A percentile compares a stretch with the other conserved stretches of the same genome.
Evolutionary conservation across 2,329 filamentous ascomycete species (phyloP).

Genomic region (Sclerotinia sclerotiorum): DNA sequence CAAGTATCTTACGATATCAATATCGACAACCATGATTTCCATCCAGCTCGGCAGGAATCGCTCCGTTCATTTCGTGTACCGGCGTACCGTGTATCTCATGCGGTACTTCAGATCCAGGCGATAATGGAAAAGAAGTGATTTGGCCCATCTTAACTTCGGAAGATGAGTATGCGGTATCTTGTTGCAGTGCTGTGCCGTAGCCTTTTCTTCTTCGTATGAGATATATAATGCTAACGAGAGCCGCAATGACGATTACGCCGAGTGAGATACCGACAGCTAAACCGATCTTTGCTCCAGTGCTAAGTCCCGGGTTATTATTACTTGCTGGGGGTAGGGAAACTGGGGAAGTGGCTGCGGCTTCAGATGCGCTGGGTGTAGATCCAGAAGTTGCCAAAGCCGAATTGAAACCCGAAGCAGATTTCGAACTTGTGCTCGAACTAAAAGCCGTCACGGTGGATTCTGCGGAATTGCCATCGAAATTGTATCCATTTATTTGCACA

Average conservation of each 20-base stretch:
- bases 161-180: too few species aligned
- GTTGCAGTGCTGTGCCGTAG: neutral
- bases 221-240: neutral
- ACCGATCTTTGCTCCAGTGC: conserved; percentile 1
- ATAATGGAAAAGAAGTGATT: neutral
- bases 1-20: neutral
- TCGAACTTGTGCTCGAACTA: neutral
- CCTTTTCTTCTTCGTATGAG: neutral
- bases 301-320: neutral
- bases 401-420: too few species aligned
- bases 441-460: conserved; percentile 8
- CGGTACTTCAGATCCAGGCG: too few species aligned
- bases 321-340: neutral
- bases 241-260: neutral
- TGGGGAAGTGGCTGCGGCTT: neutral
- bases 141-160: neutral
- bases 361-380: neutral
- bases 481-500: conserved; percentile 20
- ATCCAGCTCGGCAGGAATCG: neutral
- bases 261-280: conserved; percentile 1
- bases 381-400: too few species aligned
- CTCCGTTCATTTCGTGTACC: neutral
- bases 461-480: conserved; percentile 18
- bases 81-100: neutral
- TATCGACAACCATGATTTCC: neutral